Conservation (phyloP, 352 stramenopile genomes). For the Lagenidium giganteum region DNA sequence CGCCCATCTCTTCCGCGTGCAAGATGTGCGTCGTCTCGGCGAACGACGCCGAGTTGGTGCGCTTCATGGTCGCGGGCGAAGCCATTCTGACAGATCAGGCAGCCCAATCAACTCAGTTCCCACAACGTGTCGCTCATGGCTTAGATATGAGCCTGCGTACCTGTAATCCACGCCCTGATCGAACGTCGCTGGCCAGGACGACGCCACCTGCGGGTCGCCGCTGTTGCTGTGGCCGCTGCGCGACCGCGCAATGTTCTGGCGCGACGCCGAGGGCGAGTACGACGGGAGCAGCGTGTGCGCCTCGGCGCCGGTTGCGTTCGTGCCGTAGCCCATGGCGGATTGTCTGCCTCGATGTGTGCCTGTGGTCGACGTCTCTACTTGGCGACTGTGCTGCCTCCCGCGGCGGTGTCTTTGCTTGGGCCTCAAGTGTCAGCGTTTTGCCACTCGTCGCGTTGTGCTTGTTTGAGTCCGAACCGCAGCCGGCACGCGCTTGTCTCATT, state of each 20-base stretch:
- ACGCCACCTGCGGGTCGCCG: conserved; percentile 18
- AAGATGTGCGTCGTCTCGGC: conserved; percentile 36
- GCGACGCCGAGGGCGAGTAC: conserved; percentile 52
- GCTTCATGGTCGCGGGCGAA: conserved; percentile 36
- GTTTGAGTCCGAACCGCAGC: too few relatives aligned
- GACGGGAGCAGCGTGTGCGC: conserved; percentile 42
- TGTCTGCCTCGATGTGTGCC: too few relatives aligned
- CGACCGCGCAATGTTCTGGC: too few relatives aligned
- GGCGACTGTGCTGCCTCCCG: neutral
- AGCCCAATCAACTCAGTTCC: neutral
- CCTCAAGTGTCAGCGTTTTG: too few relatives aligned
- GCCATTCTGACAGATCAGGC: conserved; percentile 38
- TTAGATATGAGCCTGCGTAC: conserved; percentile 19
- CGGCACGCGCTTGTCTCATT: too few relatives aligned
- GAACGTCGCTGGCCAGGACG: conserved; percentile 69
- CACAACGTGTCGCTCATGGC: conserved; percentile 1
- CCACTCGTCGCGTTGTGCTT: too few relatives aligned
- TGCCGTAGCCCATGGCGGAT: conserved; percentile 18
- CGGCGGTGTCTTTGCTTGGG: neutral
- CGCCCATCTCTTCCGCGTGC: conserved; percentile 18
- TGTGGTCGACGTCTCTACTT: neutral
- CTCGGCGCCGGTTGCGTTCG: neutral
- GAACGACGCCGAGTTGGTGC: conserved; percentile 33
- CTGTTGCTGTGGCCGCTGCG: conserved; percentile 11
- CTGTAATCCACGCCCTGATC: conserved; percentile 54